These are phyloP conservation scores for Coemansia sp. DNA, from an alignment of 192 early-diverging fungal genomes.

Conservation along the genomic window DNA sequence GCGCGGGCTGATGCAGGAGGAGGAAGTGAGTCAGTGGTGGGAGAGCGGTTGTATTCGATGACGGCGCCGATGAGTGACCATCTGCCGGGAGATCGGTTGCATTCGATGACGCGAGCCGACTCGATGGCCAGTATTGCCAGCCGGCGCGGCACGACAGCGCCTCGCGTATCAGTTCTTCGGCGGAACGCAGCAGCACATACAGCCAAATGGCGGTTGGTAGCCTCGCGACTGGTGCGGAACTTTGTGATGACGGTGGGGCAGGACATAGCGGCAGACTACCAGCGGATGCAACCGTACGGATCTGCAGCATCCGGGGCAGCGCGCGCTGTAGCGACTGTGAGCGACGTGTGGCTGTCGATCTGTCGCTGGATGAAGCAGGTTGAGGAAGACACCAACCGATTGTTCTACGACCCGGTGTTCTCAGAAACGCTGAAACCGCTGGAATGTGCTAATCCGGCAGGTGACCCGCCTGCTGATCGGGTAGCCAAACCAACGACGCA, in stretches of 20 bases:
- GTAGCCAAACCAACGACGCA: conserved; percentile 10
- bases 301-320: not conserved
- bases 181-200: conserved; percentile 9
- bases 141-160: conserved; percentile 12
- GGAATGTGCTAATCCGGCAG: no score
- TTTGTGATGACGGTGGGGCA: conserved; percentile 53
- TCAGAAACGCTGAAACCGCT: conserved; percentile 35
- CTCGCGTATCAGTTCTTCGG: not conserved
- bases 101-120: conserved; percentile 40
- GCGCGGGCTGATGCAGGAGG: not conserved
- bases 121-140: conserved; percentile 40
- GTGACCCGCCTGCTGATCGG: no score
- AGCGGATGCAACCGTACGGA: conserved; percentile 22
- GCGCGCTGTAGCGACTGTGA: conserved; percentile 9
- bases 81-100: conserved; percentile 9
- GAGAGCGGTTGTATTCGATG: conserved; percentile 27
- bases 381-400: conserved; percentile 44
- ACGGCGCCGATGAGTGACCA: no score
- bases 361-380: conserved; percentile 50
- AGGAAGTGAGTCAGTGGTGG: no score
- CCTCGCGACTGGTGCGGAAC: conserved; percentile 33
- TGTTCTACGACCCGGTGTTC: conserved; percentile 50
- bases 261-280: conserved; percentile 46
- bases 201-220: conserved; percentile 41
- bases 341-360: conserved; percentile 44